A percentile compares a stretch with the other conserved stretches of the same genome.
phyloP scores from a whole-genome alignment of 2,329 filamentous ascomycete genomes.

The Calonectria honghensis region DNA sequence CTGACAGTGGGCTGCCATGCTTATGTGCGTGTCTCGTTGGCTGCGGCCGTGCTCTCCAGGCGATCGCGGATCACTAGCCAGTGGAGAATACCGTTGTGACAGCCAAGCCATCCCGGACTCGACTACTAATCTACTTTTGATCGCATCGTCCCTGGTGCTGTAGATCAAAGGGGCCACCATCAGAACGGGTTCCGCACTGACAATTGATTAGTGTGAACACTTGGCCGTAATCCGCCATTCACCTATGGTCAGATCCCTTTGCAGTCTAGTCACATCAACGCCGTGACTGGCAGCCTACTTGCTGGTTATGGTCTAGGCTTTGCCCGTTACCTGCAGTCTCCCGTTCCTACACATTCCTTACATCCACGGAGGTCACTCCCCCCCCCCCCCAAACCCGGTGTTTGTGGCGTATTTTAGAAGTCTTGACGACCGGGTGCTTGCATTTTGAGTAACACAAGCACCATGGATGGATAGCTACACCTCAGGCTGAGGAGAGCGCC shows the following conservation, averaged over 20 bases:
- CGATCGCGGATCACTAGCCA: constrained; percentile 40
- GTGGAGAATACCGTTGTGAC: constrained; percentile 34
- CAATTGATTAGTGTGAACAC: background rate
- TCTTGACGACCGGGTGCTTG: constrained; percentile 69
- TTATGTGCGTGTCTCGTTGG: constrained; percentile 46
- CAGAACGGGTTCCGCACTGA: background rate
- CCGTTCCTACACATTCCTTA: constrained; percentile 53
- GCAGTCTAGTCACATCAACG: constrained; percentile 1
- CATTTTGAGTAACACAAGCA: constrained; percentile 64
- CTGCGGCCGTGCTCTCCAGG: constrained; percentile 45
- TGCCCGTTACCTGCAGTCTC: constrained; percentile 53
- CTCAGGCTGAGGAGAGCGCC: constrained; percentile 51
- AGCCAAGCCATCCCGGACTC: constrained; percentile 11
- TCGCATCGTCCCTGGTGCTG: background rate
- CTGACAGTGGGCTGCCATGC: constrained; percentile 44
- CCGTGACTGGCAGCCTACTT: constrained; percentile 7
- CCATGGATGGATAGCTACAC: constrained; percentile 43
- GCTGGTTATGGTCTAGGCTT: constrained; percentile 43
- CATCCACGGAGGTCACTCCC: constrained; percentile 54
- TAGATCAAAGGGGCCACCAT: constrained; percentile 5
- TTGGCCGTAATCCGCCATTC: background rate
- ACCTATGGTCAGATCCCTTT: background rate
- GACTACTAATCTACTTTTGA: constrained; percentile 23
- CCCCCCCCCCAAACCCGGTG: constrained; percentile 61
- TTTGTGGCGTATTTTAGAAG: constrained; percentile 69